Base-by-base conservation (phyloP, 1,139 yeast species). In the Zygoascus sp. region DNA sequence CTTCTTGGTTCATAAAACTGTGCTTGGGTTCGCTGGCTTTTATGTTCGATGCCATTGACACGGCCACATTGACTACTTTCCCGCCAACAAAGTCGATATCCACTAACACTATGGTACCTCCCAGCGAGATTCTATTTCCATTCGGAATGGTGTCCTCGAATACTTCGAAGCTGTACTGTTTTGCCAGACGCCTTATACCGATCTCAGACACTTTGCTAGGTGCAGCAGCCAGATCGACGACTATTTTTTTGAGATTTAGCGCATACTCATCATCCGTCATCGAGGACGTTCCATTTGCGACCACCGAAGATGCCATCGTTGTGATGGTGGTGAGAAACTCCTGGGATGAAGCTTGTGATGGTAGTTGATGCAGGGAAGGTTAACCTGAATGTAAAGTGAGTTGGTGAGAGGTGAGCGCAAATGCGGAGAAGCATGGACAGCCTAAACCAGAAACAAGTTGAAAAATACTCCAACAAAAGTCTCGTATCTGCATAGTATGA, bases 31-130 rank as follows among this genome's bases (percentile, higher is more conserved):
- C 47, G 0, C 58, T 46, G 2, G 64, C 57, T 2, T 53, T 53
- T n/a, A 51, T 47, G n/a, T 53, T 46, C 7, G 65, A 55, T 6
- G 68, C 66, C 38, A 66, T 53, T 20, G 67, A 59, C 10, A 66
- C 53, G 10, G 67, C 59, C 8, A 65, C 55, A 20, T 49, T 52
- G 15, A 46, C 45, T 8, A 56, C 61, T 20, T 39, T 37, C 20
- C 55, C 55, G 44, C 23, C 46, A 10, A 47, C 50, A 22, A 58
- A 45, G 37, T 59, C 59, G 34, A 59, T 46, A 46, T 66, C 70
- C 3, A 66, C 51, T 10, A 66, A 58, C n/a, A 66, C 60, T 27
- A 66, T 63, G 8, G 64, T 58, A 2, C 70, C 70, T 2, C 68
- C 64, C 4, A 66, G 53, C 25, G 69, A 63, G 17, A 66, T 50